These are phyloP conservation scores for Domatiomyces catenatus DNA, from an alignment of 2,329 filamentous ascomycete genomes.

Conservation along the genomic window DNA sequence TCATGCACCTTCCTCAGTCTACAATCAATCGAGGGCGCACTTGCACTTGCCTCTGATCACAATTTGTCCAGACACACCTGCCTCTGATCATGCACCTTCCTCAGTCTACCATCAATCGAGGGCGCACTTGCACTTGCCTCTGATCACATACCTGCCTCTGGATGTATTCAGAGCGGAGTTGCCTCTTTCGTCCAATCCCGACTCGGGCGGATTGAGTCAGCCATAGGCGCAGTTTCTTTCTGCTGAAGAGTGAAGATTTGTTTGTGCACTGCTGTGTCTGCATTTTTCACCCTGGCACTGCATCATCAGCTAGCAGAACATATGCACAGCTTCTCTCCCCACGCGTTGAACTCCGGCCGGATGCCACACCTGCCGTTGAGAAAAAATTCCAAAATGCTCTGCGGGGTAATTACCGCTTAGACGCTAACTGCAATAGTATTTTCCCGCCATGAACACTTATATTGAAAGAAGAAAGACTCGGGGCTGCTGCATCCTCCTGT, in stretches of 20 bases:
- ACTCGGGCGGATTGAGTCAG: background rate
- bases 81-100: background rate
- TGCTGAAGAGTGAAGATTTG: background rate
- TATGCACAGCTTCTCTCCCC: too few species aligned
- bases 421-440: background rate
- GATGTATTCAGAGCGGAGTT: background rate
- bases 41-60: too few species aligned
- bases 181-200: background rate
- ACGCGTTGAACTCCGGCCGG: too few species aligned
- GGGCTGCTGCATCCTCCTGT: background rate
- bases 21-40: too few species aligned
- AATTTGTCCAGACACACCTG: too few species aligned
- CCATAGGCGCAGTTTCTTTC: background rate
- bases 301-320: too few species aligned
- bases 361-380: too few species aligned
- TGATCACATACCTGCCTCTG: too few species aligned
- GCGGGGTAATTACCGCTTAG: background rate
- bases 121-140: too few species aligned
- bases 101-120: too few species aligned
- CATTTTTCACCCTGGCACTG: too few species aligned
- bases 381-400: background rate
- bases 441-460: background rate
- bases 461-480: background rate
- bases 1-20: slow-evolving; percentile 1
- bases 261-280: background rate